These are phyloP conservation scores for Fusarium cicatricum DNA, from an alignment of 2,329 filamentous ascomycete species.

Conservation along the genomic window DNA sequence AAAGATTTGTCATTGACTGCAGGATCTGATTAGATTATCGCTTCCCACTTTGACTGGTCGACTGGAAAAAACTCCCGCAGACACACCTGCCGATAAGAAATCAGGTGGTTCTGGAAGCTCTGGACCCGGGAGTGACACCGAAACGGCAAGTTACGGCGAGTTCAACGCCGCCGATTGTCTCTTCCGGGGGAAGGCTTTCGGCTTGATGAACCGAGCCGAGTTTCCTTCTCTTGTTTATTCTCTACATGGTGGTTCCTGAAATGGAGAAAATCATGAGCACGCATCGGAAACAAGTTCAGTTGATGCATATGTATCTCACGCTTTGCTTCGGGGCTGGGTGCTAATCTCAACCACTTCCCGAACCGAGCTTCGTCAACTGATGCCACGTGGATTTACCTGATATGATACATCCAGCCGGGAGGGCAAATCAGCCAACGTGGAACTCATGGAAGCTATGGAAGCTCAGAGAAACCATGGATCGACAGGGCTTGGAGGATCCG, in stretches of 20 bases:
- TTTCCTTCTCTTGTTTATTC: neutral
- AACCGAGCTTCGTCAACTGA: neutral
- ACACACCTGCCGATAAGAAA: neutral
- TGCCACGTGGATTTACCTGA: conserved; percentile 11
- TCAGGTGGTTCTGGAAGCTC: conserved; percentile 12
- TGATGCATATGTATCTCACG: neutral
- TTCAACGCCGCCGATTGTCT: neutral
- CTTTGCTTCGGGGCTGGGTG: neutral
- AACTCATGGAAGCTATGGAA: conserved; percentile 2
- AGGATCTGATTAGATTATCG: conserved; percentile 38
- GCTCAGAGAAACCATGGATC: conserved; percentile 2
- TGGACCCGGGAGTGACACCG: conserved; percentile 7
- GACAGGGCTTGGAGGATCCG: neutral
- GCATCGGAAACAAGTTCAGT: neutral
- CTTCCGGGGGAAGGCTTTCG: neutral
- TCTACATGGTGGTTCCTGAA: neutral
- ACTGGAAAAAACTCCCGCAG: neutral
- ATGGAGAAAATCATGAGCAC: neutral
- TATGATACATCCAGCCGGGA: neutral
- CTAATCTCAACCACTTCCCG: neutral
- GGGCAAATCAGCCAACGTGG: neutral
- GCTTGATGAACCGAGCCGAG: conserved; percentile 3
- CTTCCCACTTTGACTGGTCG: neutral
- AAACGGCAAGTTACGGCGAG: neutral
- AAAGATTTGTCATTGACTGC: conserved; percentile 34